Conservation (phyloP, 75 land plant species). For the Picea glauca region DNA sequence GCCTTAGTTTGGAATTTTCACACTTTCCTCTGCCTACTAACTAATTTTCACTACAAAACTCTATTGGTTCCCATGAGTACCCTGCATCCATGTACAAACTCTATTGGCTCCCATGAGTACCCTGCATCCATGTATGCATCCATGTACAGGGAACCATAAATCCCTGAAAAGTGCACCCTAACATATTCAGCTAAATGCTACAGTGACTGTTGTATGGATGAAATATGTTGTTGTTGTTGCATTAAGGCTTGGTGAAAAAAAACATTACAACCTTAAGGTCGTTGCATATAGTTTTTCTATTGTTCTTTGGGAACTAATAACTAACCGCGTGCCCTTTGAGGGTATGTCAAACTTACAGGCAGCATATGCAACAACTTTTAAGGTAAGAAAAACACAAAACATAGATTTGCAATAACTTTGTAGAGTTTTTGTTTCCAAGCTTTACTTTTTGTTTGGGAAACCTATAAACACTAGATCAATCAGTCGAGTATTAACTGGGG, state of each 20-base stretch:
- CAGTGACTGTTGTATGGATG: not conserved
- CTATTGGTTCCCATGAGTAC: not conserved
- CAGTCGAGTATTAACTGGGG: not conserved
- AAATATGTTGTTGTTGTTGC: not conserved
- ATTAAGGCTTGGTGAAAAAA: constrained; percentile 33
- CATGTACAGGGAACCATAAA: not conserved
- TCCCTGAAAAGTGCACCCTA: not conserved
- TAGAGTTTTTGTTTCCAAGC: not conserved
- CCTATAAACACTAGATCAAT: not conserved
- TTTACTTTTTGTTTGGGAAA: not conserved
- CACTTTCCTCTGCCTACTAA: too few species aligned
- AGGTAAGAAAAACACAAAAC: not conserved
- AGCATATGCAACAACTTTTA: constrained; percentile 53
- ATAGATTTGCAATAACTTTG: not conserved
- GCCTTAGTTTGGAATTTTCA: too few species aligned
- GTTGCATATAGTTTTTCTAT: constrained; percentile 53
- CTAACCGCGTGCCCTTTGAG: constrained; percentile 48
- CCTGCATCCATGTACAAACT: not conserved
- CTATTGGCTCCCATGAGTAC: not conserved
- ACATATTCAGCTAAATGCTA: not conserved
- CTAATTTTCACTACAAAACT: not conserved
- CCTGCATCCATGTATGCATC: not conserved
- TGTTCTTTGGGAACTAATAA: constrained; percentile 49
- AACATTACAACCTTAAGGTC: constrained; percentile 47
- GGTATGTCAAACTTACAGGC: constrained; percentile 35